Evolutionary conservation across 106 monocot genomes (phyloP), one percentile per base, ranked within the genome.

Genomic region (Agapanthus africanus): DNA sequence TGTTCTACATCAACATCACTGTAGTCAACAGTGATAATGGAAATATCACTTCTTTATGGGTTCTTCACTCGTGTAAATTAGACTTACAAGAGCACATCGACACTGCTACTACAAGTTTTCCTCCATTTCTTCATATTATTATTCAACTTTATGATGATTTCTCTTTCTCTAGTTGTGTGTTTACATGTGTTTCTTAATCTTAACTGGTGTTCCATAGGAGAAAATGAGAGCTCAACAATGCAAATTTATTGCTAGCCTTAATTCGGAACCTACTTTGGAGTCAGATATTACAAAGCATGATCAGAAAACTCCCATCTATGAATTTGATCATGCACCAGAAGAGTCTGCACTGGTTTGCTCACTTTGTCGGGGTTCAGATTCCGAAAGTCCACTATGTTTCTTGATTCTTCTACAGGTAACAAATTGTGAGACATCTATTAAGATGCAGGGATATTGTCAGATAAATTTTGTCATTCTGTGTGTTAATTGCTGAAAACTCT

Each of bases 151-250:
- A 1, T 18, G 30, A 11, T 14, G 61, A 35, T 4, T n/a, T 0
- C 13, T 61, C 61, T n/a, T n/a, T 61, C 28, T 35, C 36, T 36
- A 10, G 18, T 35, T 2, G 14, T 36, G n/a, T 19, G 36, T 35
- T 61, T 28, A 41, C 36, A 36, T 40, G 26, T 40, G 25, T 42
- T 66, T 26, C 66, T 41, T 66, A 66, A 26, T 40, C 27, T 37
- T 41, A 15, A 66, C 15, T 66, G 22, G 22, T 11, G 46, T 23
- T 57, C 62, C 44, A 31, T 67, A 95, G 95, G 89, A 76, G 37
- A 91, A 89, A 84, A 92, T 97, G 95, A 88, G 46, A 77, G 80
- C 89, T 49, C 78, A 86, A 40, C 95, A 97, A 50, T 87, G 87
- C 47, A 97, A 82, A 64, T 97, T 97, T 76, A 49, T 83, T 33